These are phyloP conservation scores for Russula sp. DNA, from an alignment of 768 basidiomycete genomes.

Conservation along the genomic window DNA sequence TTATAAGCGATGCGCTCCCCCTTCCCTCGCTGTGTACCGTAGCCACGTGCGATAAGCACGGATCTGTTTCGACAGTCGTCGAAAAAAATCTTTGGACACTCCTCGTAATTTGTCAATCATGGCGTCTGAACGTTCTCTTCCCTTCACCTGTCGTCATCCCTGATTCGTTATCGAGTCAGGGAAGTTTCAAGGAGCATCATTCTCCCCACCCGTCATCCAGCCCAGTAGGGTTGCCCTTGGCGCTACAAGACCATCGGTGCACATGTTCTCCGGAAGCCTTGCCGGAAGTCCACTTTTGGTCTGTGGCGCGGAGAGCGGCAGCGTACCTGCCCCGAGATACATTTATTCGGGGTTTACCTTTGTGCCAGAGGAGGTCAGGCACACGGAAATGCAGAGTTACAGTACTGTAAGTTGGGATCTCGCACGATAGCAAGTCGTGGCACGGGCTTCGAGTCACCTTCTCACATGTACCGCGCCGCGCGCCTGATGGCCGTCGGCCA, in stretches of 20 bases:
- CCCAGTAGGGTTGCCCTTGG: background rate
- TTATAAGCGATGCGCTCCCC: background rate
- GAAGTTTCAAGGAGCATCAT: no score
- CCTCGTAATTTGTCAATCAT: background rate
- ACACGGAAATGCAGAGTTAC: background rate
- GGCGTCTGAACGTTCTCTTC: background rate
- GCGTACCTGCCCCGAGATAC: background rate
- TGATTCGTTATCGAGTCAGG: background rate
- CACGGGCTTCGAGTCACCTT: background rate
- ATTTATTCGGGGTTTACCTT: background rate
- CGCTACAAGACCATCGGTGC: background rate
- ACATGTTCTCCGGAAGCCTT: background rate
- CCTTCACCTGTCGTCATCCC: background rate
- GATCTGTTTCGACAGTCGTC: background rate
- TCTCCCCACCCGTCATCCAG: background rate
- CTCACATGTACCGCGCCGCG: background rate
- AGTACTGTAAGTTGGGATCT: background rate
- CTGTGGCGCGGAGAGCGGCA: constrained; percentile 1
- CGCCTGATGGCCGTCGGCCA: background rate
- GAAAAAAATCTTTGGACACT: background rate
- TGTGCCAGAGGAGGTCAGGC: background rate
- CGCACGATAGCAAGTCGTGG: background rate
- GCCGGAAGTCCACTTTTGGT: background rate
- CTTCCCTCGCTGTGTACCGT: background rate
- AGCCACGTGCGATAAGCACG: background rate